A percentile compares a stretch with the other conserved stretches of the same genome.
Evolutionary conservation across 2,329 filamentous ascomycete species (phyloP).

Genomic region (Apiospora koreana): DNA sequence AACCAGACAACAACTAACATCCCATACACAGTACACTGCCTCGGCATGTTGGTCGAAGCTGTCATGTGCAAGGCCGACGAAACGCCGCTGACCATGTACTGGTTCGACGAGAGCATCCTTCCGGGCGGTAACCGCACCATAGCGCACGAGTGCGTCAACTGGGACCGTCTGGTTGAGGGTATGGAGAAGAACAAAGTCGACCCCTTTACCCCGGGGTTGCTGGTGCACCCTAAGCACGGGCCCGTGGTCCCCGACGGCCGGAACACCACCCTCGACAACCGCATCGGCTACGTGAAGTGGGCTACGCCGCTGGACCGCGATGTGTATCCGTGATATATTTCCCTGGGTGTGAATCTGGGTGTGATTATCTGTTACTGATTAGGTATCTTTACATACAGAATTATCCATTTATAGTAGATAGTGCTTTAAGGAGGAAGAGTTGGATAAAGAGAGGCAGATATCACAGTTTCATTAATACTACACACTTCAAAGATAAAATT

Average conservation of each 20-base stretch:
- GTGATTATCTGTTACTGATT: no score
- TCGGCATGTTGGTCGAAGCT: constrained; percentile 25
- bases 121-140: constrained; percentile 25
- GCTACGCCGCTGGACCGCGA: constrained; percentile 18
- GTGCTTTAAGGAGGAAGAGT: no score
- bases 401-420: no score
- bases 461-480: no score
- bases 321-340: no score
- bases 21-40: constrained; percentile 21
- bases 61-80: constrained; percentile 26
- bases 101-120: constrained; percentile 25
- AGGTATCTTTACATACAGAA: no score
- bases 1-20: not conserved
- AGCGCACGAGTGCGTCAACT: constrained; percentile 25
- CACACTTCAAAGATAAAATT: no score
- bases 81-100: constrained; percentile 26
- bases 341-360: no score
- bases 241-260: constrained; percentile 22
- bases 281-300: constrained; percentile 22
- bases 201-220: constrained; percentile 23
- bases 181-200: constrained; percentile 24
- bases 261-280: constrained; percentile 21
- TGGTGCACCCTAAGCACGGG: constrained; percentile 26
- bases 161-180: constrained; percentile 22
- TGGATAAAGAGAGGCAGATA: no score